Base-by-base conservation (phyloP, 345 rosid genomes). In the Hibiscus tridactylites region DNA sequence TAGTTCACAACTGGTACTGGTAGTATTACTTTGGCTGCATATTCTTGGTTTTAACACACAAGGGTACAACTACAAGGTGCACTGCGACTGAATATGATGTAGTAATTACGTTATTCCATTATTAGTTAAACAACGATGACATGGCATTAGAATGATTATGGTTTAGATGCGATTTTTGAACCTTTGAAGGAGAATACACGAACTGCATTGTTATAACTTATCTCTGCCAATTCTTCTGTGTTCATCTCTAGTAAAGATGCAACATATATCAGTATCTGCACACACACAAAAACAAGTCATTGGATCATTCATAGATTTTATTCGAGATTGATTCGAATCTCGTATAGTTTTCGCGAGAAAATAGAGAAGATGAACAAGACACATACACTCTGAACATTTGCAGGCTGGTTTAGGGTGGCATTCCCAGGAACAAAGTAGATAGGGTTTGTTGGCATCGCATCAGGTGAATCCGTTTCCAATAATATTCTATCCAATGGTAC, bases 391-490 rank as follows among this genome's bases (percentile, higher is more conserved):
- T 75, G 86, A 63, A 92, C 88, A 75, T 92, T 92, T 69, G 93
- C 91, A 0, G 98, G 98, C 79, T 92, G 98, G 81, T 92, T 90
- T 6, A 84, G 88, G 26, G 85, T 80, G 77, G 79, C 79, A 73
- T 73, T 86, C 68, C 83, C 78, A 59, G 76, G 85, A 68, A 87
- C 81, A 24, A 81, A 75, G 80, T 77, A 73, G 31, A 89, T 77
- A 75, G 69, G 64, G 39, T 74, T 72, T 54, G 74, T 88, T 4
- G 98, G 98, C 47, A 89, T 10, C 10, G 90, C 97, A 80, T 93
- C 97, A 4, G 98, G 97, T 54, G 96, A 81, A 79, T 93, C 98
- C 15, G 98, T 88, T 81, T 91, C 98, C 75, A 93, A 73, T 76
- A 91, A 87, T 70, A 93, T 87, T 81, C 93, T 88, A 64, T 89